Conservation (phyloP, 495 filamentous ascomycete genomes). For the Cercophora scortea region DNA sequence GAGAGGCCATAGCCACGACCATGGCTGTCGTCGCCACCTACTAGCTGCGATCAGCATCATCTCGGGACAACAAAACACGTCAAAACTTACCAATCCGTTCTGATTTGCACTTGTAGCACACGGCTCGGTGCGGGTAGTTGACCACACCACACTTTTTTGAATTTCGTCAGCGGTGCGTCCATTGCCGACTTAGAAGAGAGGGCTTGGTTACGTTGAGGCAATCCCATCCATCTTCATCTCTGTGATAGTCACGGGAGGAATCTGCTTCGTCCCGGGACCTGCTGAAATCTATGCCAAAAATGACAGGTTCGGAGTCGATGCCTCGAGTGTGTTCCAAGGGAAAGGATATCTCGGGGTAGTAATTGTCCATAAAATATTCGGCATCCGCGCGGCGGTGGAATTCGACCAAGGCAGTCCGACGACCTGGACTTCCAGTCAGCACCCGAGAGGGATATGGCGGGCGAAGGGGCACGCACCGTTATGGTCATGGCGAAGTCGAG, state of each 20-base stretch:
- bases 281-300: slow-evolving; percentile 52
- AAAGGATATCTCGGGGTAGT: slow-evolving; percentile 54
- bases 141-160: slow-evolving; percentile 58
- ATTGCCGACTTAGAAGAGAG: not conserved
- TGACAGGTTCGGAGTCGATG: slow-evolving; percentile 38
- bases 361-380: slow-evolving; percentile 55
- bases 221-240: slow-evolving; percentile 66
- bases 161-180: too few species aligned
- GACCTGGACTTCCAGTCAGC: slow-evolving; percentile 12
- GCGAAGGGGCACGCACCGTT: slow-evolving; percentile 14
- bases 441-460: not conserved
- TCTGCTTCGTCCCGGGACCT: slow-evolving; percentile 53
- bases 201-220: slow-evolving; percentile 58
- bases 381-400: slow-evolving; percentile 41
- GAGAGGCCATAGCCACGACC: slow-evolving; percentile 17
- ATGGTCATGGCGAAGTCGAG: slow-evolving; percentile 15
- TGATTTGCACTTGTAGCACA: slow-evolving; percentile 69
- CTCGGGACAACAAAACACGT: too few species aligned
- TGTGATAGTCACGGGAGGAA: slow-evolving; percentile 31
- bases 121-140: slow-evolving; percentile 61
- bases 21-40: slow-evolving; percentile 12
- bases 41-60: not conserved
- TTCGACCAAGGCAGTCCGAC: slow-evolving; percentile 28
- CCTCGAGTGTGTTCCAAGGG: slow-evolving; percentile 23
- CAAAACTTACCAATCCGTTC: slow-evolving; percentile 56